A percentile compares a stretch with the other conserved stretches of the same genome.
phyloP scores from a whole-genome alignment of 2,329 filamentous ascomycete genomes.

The Dothistroma septosporum region DNA sequence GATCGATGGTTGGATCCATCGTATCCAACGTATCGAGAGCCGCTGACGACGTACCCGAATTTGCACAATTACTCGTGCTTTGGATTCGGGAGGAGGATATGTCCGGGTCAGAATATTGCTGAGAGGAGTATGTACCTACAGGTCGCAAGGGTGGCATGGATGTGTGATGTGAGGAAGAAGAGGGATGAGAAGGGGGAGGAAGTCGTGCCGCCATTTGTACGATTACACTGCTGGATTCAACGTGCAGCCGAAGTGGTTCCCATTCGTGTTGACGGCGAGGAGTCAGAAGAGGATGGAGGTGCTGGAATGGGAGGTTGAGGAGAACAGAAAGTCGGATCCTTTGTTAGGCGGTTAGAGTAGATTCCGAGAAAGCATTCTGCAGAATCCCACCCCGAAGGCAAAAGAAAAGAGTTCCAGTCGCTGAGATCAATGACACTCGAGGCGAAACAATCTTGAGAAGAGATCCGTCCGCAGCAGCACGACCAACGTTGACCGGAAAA shows the following conservation, averaged over 20 bases:
- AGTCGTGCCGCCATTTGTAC: constrained; percentile 15
- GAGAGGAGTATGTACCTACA: constrained; percentile 39
- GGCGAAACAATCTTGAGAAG: too few species aligned
- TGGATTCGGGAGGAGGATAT: constrained; percentile 51
- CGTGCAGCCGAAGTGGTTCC: constrained; percentile 13
- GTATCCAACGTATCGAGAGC: constrained; percentile 52
- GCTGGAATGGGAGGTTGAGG: neutral
- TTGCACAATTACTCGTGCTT: constrained; percentile 53
- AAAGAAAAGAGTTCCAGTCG: too few species aligned
- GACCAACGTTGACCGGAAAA: too few species aligned
- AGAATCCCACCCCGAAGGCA: too few species aligned
- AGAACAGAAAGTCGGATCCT: neutral
- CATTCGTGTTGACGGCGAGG: neutral
- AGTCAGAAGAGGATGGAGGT: constrained; percentile 1
- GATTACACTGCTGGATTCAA: constrained; percentile 22
- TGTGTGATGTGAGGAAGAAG: constrained; percentile 18
- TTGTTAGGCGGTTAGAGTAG: neutral
- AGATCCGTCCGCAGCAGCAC: too few species aligned
- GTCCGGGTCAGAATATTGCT: constrained; percentile 42
- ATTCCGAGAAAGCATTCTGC: too few species aligned
- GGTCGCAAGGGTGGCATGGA: constrained; percentile 30
- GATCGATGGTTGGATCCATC: constrained; percentile 51
- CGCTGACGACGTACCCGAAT: constrained; percentile 49
- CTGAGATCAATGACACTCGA: too few species aligned
- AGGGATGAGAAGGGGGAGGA: constrained; percentile 9